A percentile compares a stretch with the other conserved stretches of the same genome.
Conservation (phyloP, 1,284 basidiomycete species). For the Fistulinella cinereoalba region DNA sequence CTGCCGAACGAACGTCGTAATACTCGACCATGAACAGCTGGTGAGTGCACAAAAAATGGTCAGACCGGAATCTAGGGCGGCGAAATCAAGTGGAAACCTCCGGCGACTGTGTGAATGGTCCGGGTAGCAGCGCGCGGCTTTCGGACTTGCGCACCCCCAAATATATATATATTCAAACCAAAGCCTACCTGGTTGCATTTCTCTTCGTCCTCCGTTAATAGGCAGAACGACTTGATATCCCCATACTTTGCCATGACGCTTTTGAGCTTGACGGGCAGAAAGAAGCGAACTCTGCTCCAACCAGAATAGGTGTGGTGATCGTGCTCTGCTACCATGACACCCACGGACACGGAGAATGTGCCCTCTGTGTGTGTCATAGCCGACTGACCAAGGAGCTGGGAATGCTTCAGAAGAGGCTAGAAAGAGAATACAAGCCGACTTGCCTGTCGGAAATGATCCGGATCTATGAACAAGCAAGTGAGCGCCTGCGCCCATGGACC, state of each 20-base stretch:
- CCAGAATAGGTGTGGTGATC: constrained; percentile 22
- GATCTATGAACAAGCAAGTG: constrained; percentile 32
- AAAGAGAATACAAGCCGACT: neutral
- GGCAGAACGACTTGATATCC: constrained; percentile 31
- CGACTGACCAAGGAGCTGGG: constrained; percentile 42
- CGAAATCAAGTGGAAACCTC: constrained; percentile 2
- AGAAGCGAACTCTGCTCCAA: constrained; percentile 22
- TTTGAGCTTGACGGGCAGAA: constrained; percentile 33
- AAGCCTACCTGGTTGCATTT: constrained; percentile 30
- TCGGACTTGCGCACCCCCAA: constrained; percentile 1
- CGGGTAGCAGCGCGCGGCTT: constrained; percentile 6
- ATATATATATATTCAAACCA: constrained; percentile 1
- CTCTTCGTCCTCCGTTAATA: constrained; percentile 29
- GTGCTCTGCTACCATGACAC: constrained; percentile 19
- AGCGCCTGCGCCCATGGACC: constrained; percentile 24
- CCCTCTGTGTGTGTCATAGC: constrained; percentile 42
- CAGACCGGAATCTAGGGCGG: constrained; percentile 12
- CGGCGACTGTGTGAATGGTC: constrained; percentile 1
- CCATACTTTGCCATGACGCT: constrained; percentile 31
- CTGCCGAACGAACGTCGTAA: constrained; percentile 56
- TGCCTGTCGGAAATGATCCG: constrained; percentile 32
- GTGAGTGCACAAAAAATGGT: constrained; percentile 14
- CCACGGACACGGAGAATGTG: constrained; percentile 39
- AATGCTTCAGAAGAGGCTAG: constrained; percentile 4
- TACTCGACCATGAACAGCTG: constrained; percentile 60